Base-by-base conservation (phyloP, 1,284 basidiomycete species). In the Ceratobasidium sp. region DNA sequence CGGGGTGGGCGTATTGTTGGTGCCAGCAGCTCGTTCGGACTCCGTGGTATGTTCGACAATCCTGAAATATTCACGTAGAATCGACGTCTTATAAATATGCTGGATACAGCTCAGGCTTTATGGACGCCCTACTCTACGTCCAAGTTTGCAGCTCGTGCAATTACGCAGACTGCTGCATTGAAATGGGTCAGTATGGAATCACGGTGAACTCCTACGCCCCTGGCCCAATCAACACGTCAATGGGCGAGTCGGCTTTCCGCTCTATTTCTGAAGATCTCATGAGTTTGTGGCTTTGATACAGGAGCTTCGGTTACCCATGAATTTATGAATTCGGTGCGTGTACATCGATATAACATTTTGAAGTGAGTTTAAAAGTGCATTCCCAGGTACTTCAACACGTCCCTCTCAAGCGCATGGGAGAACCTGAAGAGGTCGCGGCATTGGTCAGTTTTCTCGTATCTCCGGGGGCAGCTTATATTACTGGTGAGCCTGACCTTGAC, bases 1-100 rank as follows among this genome's bases (percentile, higher is more conserved):
- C 40, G 79, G 1, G 84, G 85, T 15, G 86, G 86, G 7, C 79
- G 84, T 44, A 83, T 86, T 5, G 82, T 87, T 32, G 85, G 84
- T 40, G 44, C 66, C 19, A 49, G 43, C 25, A 66, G 64, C 44
- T 22, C 29, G 17, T 46, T 22, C 19, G 64, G 64, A 1, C 29
- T 49, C 7, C 13, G 44, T 44, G 44, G 64, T 66, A 11, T 22
- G 11, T 49, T 11, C 61, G 34, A 19, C 37, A 40, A 5, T 2
- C 9, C 9, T 54, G 51, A 37, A 29, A 19, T n/a, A 19, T 40
- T 64, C 43, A 1, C 17, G 15, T 29, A 32, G 57, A 25, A 64
- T 29, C 1, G 25, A 5, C 25, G 19, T 13, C 37, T 64, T 7
- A 25, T 19, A 13, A 40, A 64, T 40, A 1, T 32, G 29, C 15